A percentile compares a stretch with the other conserved stretches of the same genome.
Evolutionary conservation across 2,329 filamentous ascomycete species (phyloP).

Genomic region (Penicillium polonicum): DNA sequence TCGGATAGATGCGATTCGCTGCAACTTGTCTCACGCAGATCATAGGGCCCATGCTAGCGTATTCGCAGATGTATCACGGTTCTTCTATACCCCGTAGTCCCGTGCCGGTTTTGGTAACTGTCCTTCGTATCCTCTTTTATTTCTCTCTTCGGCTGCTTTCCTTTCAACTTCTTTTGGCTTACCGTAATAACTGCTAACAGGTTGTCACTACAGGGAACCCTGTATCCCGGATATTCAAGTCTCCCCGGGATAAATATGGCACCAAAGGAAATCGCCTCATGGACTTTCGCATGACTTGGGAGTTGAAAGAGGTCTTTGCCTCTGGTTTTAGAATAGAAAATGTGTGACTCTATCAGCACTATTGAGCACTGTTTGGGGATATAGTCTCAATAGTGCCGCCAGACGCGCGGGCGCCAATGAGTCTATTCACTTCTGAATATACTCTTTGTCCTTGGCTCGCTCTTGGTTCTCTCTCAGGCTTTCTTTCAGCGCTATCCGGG

Average conservation of each 20-base stretch:
- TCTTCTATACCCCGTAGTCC: not conserved
- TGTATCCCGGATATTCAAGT: not conserved
- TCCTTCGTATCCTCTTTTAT: not conserved
- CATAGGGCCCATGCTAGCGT: not conserved
- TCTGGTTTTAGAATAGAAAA: not conserved
- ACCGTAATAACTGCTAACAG: not conserved
- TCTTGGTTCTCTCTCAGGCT: not conserved
- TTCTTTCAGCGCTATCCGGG: constrained; percentile 10
- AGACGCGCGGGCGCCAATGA: not conserved
- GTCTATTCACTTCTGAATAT: not conserved
- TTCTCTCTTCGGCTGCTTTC: not conserved
- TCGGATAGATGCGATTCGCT: not conserved
- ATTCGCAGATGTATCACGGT: not conserved
- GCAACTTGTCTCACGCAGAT: not conserved
- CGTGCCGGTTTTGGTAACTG: not conserved
- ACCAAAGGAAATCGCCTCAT: not conserved
- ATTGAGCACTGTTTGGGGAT: not conserved
- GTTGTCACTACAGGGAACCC: not conserved
- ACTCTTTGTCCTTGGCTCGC: not conserved
- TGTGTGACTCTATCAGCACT: not conserved
- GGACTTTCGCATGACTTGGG: not conserved
- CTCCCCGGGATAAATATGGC: not conserved
- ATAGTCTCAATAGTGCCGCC: constrained; percentile 3
- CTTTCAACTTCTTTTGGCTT: not conserved
- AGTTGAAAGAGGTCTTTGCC: not conserved